Conservation (phyloP, 78 protist species). For the Capsaspora owczarzaki region DNA sequence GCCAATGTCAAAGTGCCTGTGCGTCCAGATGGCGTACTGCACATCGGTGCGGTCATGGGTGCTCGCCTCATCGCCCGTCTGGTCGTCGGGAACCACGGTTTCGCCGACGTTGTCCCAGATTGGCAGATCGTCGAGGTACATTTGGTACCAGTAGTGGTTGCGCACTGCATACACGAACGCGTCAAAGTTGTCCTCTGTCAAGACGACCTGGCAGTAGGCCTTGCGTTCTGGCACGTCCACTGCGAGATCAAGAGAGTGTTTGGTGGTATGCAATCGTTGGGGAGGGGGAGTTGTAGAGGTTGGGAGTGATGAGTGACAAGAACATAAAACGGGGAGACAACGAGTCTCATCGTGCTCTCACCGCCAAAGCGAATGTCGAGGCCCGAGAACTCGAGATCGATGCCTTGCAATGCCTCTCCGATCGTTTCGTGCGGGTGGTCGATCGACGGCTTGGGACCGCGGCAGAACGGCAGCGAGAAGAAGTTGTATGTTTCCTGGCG, state of each 20-base stretch:
- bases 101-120: slow-evolving; percentile 79
- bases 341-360: neutral
- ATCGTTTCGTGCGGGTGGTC: slow-evolving; percentile 35
- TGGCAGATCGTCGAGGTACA: slow-evolving; percentile 79
- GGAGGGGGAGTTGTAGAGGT: too few relatives aligned
- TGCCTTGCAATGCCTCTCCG: slow-evolving; percentile 78
- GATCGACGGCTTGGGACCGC: neutral
- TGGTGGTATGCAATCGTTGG: too few relatives aligned
- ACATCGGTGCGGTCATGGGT: neutral
- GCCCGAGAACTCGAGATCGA: slow-evolving; percentile 44
- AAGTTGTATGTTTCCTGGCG: slow-evolving; percentile 82
- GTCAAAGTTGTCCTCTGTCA: neutral
- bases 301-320: too few relatives aligned
- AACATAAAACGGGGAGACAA: neutral
- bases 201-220: neutral
- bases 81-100: too few relatives aligned
- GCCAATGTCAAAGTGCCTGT: slow-evolving; percentile 47
- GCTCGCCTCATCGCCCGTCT: neutral
- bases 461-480: slow-evolving; percentile 43
- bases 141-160: slow-evolving; percentile 52
- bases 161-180: slow-evolving; percentile 31
- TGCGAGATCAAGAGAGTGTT: neutral
- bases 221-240: neutral
- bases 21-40: slow-evolving; percentile 52
- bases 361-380: slow-evolving; percentile 15